Conservation (phyloP, 225 moss, liverwort and hornwort genomes). For the Sphagnum tenellum region DNA sequence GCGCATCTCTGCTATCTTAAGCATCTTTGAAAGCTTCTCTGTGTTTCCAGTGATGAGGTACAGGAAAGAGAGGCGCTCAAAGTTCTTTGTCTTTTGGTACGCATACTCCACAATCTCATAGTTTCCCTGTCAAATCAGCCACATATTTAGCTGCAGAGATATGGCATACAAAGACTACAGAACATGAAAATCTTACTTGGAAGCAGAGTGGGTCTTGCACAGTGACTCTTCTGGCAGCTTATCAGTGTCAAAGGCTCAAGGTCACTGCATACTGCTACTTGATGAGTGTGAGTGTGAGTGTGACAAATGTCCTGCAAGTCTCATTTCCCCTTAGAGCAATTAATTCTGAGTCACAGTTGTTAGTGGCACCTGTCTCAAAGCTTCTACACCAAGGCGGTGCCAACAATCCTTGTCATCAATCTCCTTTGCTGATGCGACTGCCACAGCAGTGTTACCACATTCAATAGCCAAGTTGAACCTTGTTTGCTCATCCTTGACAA, state of each 20-base stretch:
- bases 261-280: not conserved
- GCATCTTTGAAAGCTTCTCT: slow-evolving; percentile 91
- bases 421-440: slow-evolving; percentile 98
- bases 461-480: slow-evolving; percentile 94
- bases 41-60: slow-evolving; percentile 86
- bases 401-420: slow-evolving; percentile 98
- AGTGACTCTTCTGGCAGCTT: not conserved
- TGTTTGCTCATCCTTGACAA: slow-evolving; percentile 97
- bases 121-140: slow-evolving; percentile 36
- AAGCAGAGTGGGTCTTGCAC: not conserved
- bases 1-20: slow-evolving; percentile 95
- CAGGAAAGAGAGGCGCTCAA: slow-evolving; percentile 87
- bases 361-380: slow-evolving; percentile 60
- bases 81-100: slow-evolving; percentile 95
- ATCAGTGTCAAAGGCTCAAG: not conserved
- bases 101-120: slow-evolving; percentile 96
- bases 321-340: not conserved
- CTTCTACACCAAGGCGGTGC: slow-evolving; percentile 96
- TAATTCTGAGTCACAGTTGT: not conserved
- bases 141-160: no score
- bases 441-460: slow-evolving; percentile 95
- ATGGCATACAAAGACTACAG: not conserved
- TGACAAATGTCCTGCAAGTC: not conserved
- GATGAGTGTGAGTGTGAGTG: not conserved
- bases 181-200: not conserved